These are phyloP conservation scores for Bidens hawaiensis DNA, from an alignment of 140 eudicot genomes.

Conservation along the genomic window DNA sequence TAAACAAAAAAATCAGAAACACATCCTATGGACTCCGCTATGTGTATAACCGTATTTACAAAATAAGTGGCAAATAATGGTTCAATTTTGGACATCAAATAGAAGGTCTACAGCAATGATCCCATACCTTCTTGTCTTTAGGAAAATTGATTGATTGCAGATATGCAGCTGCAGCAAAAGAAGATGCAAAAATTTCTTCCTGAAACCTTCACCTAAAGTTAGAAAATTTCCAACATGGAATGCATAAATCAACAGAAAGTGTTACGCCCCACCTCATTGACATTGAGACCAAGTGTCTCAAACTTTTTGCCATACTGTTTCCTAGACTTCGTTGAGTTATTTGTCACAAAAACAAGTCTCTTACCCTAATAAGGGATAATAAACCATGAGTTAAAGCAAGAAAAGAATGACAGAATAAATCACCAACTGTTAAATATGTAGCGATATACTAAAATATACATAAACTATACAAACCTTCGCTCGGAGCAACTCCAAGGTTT, in stretches of 20 bases:
- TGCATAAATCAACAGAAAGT: conserved; percentile 1
- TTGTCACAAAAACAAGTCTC: conserved; percentile 86
- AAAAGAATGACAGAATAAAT: not conserved
- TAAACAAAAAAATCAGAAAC: not conserved
- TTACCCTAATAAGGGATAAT: conserved; percentile 47
- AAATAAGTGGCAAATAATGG: not conserved
- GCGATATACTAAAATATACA: not conserved
- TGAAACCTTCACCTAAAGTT: conserved; percentile 40
- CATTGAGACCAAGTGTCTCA: conserved; percentile 86
- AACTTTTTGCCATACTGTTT: conserved; percentile 93
- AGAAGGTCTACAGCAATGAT: not conserved
- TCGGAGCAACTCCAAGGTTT: conserved; percentile 90
- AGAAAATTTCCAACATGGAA: conserved; percentile 9
- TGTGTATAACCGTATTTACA: not conserved
- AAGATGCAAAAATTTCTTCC: conserved; percentile 99
- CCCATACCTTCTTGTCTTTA: conserved; percentile 79
- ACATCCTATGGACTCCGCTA: not conserved
- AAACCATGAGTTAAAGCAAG: not conserved
- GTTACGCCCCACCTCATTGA: conserved; percentile 65
- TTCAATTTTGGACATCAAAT: not conserved
- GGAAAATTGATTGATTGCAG: conserved; percentile 84
- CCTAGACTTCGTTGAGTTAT: conserved; percentile 97
- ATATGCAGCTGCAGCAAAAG: conserved; percentile 98
- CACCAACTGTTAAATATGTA: not conserved
- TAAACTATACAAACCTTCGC: conserved; percentile 47